Conservation (phyloP, 2,329 filamentous ascomycete genomes). For the Dichotomopilus funicola region DNA sequence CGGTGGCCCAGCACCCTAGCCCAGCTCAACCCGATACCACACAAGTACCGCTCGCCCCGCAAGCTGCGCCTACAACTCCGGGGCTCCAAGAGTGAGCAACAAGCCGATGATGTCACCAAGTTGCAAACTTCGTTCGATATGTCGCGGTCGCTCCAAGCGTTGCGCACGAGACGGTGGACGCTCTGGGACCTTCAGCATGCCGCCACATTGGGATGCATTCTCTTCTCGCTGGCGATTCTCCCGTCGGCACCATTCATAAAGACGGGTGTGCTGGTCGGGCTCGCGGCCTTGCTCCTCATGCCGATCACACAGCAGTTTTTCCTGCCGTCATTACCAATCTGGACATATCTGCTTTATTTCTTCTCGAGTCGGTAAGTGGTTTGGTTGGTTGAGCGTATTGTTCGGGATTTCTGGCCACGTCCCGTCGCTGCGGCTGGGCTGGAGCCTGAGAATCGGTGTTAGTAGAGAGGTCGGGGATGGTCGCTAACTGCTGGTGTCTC, state of each 20-base stretch:
- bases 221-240: slow-evolving; percentile 80
- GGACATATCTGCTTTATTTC: slow-evolving; percentile 84
- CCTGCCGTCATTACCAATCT: slow-evolving; percentile 76
- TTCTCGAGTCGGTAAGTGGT: slow-evolving; percentile 77
- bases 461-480: not conserved
- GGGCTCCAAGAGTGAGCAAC: slow-evolving; percentile 14
- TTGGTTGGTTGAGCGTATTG: slow-evolving; percentile 21
- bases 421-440: not conserved
- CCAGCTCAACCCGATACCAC: slow-evolving; percentile 29
- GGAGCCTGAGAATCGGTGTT: not conserved
- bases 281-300: slow-evolving; percentile 66
- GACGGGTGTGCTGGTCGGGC: slow-evolving; percentile 59
- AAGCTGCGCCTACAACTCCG: slow-evolving; percentile 21
- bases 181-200: slow-evolving; percentile 81
- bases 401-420: not conserved
- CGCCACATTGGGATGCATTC: slow-evolving; percentile 62
- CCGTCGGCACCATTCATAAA: slow-evolving; percentile 75
- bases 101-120: slow-evolving; percentile 57
- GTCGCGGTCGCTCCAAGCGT: slow-evolving; percentile 65
- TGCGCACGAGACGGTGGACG: slow-evolving; percentile 74
- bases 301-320: slow-evolving; percentile 88
- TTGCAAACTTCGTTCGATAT: slow-evolving; percentile 80
- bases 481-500: slow-evolving; percentile 1
- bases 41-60: slow-evolving; percentile 27
- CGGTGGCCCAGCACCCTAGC: slow-evolving; percentile 22